These are phyloP conservation scores for Sclerotinia trifoliorum DNA, from an alignment of 2,329 filamentous ascomycete species.

Conservation along the genomic window DNA sequence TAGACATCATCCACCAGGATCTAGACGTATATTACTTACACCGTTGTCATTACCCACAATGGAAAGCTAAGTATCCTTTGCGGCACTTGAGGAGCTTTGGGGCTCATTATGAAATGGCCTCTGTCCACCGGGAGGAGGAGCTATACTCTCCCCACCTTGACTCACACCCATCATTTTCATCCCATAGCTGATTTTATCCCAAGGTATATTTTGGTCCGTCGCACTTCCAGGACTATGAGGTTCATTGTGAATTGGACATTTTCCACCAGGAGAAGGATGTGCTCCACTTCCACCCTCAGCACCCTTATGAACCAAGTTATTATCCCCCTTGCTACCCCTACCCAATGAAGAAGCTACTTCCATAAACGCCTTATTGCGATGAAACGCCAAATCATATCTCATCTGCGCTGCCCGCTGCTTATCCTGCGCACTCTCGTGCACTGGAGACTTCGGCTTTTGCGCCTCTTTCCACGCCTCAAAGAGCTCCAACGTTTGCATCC, in stretches of 20 bases:
- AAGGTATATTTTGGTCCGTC: neutral
- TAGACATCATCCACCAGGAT: too few species aligned
- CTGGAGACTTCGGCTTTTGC: neutral
- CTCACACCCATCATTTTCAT: too few species aligned
- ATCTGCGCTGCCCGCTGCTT: neutral
- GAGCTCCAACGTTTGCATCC: too few species aligned
- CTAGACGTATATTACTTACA: neutral
- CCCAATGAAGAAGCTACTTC: accelerated
- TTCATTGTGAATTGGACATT: neutral
- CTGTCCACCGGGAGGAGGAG: neutral
- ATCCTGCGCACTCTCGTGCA: neutral
- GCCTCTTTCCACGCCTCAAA: neutral
- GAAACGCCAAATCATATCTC: neutral
- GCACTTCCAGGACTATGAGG: neutral
- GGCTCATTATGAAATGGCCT: neutral
- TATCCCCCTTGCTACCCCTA: neutral
- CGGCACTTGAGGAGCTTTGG: neutral
- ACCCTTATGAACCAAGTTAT: neutral
- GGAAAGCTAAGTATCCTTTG: neutral
- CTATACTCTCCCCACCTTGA: neutral
- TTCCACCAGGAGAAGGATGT: neutral
- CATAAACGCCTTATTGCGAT: neutral
- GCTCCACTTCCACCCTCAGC: neutral
- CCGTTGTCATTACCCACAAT: too few species aligned
- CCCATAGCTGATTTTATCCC: neutral